Evolutionary conservation across 1,284 basidiomycete species (phyloP).

Genomic region (Chalciporus sp.): DNA sequence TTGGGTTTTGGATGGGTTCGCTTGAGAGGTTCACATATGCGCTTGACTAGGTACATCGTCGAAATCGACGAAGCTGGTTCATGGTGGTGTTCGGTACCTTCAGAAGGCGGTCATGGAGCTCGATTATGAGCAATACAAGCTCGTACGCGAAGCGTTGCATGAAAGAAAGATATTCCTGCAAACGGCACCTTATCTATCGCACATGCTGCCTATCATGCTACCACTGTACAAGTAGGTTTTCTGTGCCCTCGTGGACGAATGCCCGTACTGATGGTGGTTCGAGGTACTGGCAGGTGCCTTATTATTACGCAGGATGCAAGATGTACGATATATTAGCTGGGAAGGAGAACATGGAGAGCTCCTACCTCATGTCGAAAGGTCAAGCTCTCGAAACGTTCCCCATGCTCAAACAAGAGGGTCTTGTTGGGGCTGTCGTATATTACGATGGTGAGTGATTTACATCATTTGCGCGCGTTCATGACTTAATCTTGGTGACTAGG

Average conservation of each 20-base stretch:
- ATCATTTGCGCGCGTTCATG: not conserved
- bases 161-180: conserved; percentile 94
- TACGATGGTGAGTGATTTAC: conserved; percentile 75
- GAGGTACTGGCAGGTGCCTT: conserved; percentile 96
- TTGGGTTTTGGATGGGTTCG: too few species aligned
- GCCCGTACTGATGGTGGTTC: conserved; percentile 10
- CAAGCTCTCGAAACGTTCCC: conserved; percentile 95
- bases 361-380: conserved; percentile 92
- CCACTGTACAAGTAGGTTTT: conserved; percentile 80
- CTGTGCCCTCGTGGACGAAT: not conserved
- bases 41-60: conserved; percentile 79
- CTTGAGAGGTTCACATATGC: not conserved
- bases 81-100: conserved; percentile 96
- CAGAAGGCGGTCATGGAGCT: conserved; percentile 97
- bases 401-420: conserved; percentile 91
- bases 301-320: conserved; percentile 96
- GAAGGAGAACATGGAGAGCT: conserved; percentile 95
- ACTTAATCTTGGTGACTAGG: conserved; percentile 46
- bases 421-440: conserved; percentile 95
- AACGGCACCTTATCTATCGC: conserved; percentile 92
- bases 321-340: conserved; percentile 96
- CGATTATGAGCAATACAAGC: conserved; percentile 97
- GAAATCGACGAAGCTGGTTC: conserved; percentile 97
- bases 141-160: conserved; percentile 91
- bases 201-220: conserved; percentile 94